These are phyloP conservation scores for Ampelocalamus luodianensis DNA, from an alignment of 176 grass and related monocot genomes.

Conservation along the genomic window DNA sequence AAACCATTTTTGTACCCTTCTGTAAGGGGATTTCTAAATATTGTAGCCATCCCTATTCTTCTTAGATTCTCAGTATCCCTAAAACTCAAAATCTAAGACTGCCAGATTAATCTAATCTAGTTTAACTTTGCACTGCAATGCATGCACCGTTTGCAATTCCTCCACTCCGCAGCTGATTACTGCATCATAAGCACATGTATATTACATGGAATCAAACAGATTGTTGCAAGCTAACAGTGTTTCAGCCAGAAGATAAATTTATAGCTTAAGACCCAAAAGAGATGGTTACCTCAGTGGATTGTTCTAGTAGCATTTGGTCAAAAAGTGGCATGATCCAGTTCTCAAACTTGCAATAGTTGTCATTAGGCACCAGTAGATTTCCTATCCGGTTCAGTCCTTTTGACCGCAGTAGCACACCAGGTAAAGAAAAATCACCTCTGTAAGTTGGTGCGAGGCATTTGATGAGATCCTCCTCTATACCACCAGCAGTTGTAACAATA, in stretches of 20 bases:
- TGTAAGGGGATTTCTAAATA: conserved; percentile 2
- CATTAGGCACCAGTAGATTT: conserved; percentile 92
- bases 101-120: not conserved
- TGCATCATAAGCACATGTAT: not conserved
- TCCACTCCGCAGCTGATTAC: not conserved
- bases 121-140: not conserved
- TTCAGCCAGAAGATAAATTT: not conserved
- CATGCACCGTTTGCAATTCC: not conserved
- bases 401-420: conserved; percentile 70
- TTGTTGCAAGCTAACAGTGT: not conserved
- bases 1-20: not conserved
- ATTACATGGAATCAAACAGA: not conserved
- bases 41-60: not conserved
- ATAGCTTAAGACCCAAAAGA: not conserved
- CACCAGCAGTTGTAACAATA: conserved; percentile 90
- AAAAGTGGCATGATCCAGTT: conserved; percentile 96
- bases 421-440: conserved; percentile 85
- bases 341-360: conserved; percentile 99
- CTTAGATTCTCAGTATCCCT: not conserved
- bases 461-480: conserved; percentile 97
- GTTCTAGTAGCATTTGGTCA: conserved; percentile 84
- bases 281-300: conserved; percentile 66
- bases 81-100: not conserved
- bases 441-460: conserved; percentile 90
- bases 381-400: conserved; percentile 96